Percentiles rank a stretch among this genome's conserved stretches.
Conservation (phyloP, 148 eudicot species). For the Amaranthus hypochondriacus region DNA sequence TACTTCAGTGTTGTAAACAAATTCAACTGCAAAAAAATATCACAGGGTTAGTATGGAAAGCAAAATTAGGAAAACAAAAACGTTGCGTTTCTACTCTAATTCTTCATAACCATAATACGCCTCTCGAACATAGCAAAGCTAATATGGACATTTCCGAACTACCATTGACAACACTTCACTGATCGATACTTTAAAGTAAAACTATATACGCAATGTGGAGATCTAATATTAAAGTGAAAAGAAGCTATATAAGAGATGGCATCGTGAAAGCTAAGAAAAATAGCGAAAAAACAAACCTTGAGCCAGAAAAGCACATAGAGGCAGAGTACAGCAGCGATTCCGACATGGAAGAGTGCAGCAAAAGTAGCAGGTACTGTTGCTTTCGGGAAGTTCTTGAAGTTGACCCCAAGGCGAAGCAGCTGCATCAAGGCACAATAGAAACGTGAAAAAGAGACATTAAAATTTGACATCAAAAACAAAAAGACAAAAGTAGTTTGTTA, state of each 20-base stretch:
- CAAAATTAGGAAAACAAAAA: not conserved
- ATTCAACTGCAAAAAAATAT: conserved; percentile 56
- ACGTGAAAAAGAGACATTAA: not conserved
- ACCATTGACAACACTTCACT: too few relatives aligned
- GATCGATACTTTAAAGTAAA: too few relatives aligned
- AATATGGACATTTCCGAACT: too few relatives aligned
- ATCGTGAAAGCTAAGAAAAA: conserved; percentile 4
- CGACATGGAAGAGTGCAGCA: conserved; percentile 70
- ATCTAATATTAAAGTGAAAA: not conserved
- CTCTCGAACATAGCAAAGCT: too few relatives aligned
- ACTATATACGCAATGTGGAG: too few relatives aligned
- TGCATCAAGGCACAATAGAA: conserved; percentile 27
- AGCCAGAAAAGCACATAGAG: conserved; percentile 85
- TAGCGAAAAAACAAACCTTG: conserved; percentile 47
- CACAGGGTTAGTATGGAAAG: not conserved
- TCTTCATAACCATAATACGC: too few relatives aligned
- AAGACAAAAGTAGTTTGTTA: not conserved
- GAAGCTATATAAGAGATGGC: not conserved
- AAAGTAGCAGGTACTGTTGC: conserved; percentile 63
- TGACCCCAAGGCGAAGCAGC: conserved; percentile 70
- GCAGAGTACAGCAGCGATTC: conserved; percentile 74
- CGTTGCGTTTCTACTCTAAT: too few relatives aligned
- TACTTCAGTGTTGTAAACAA: conserved; percentile 78
- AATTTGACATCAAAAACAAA: not conserved
- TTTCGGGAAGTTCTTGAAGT: conserved; percentile 81